A percentile compares a stretch with the other conserved stretches of the same genome.
Evolutionary conservation across 1,284 basidiomycete species (phyloP).

Genomic region (Puccinia triticina): DNA sequence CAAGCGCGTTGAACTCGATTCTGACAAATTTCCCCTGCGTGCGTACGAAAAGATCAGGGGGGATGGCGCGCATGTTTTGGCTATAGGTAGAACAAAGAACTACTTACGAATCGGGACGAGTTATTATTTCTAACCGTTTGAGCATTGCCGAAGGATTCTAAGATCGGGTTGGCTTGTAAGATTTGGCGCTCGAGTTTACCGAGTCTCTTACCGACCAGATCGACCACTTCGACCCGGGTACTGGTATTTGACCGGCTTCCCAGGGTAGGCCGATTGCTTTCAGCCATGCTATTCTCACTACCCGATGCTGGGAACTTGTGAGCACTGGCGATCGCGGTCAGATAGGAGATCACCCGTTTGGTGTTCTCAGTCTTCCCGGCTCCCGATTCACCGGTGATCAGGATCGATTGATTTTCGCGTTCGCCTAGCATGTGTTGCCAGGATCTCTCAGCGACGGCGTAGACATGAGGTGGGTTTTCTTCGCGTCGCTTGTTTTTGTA

Average conservation of each 20-base stretch:
- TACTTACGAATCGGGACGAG: conserved; percentile 80
- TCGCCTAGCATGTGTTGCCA: conserved; percentile 99
- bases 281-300: conserved; percentile 53
- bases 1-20: conserved; percentile 89
- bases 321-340: conserved; percentile 92
- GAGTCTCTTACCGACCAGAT: conserved; percentile 61
- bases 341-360: conserved; percentile 99
- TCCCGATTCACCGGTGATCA: conserved; percentile 98
- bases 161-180: conserved; percentile 93
- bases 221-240: conserved; percentile 67
- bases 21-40: conserved; percentile 84
- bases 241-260: conserved; percentile 60
- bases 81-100: not conserved
- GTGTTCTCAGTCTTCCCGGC: conserved; percentile 99
- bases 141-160: conserved; percentile 98
- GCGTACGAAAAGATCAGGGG: not conserved
- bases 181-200: conserved; percentile 95
- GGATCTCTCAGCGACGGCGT: conserved; percentile 93
- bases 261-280: conserved; percentile 60
- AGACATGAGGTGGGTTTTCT: conserved; percentile 96
- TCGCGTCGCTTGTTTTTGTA: conserved; percentile 89
- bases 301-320: conserved; percentile 66
- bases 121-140: conserved; percentile 99
- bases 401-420: conserved; percentile 93
- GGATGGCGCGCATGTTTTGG: not conserved